These are phyloP conservation scores for Biscogniauxia mediterranea DNA, from an alignment of 2,329 filamentous ascomycete genomes.

Conservation along the genomic window DNA sequence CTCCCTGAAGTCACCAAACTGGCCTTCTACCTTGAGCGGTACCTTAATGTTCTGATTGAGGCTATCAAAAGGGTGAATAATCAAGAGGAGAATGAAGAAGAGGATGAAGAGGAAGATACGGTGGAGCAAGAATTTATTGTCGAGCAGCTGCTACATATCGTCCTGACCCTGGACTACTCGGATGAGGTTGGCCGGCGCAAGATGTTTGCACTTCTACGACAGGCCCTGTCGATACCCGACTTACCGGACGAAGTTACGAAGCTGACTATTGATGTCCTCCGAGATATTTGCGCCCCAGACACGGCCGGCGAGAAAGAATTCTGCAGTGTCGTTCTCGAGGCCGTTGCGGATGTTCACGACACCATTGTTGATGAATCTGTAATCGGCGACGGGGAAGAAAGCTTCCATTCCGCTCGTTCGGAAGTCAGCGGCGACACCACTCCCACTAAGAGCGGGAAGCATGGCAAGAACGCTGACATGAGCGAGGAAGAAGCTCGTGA, in stretches of 20 bases:
- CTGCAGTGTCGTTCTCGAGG: slow-evolving; percentile 82
- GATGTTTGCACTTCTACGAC: slow-evolving; percentile 89
- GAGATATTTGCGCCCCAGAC: slow-evolving; percentile 77
- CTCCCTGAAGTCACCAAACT: slow-evolving; percentile 92
- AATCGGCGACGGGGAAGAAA: slow-evolving; percentile 63
- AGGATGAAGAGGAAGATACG: slow-evolving; percentile 71
- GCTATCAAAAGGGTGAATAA: slow-evolving; percentile 56
- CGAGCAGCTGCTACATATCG: slow-evolving; percentile 91
- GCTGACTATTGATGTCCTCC: slow-evolving; percentile 77
- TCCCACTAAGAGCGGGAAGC: slow-evolving; percentile 47
- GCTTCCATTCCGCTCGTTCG: slow-evolving; percentile 90
- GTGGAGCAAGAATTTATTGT: slow-evolving; percentile 94
- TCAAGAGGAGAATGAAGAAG: slow-evolving; percentile 56
- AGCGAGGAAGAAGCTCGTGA: slow-evolving; percentile 65
- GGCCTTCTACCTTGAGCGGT: slow-evolving; percentile 80
- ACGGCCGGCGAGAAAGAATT: slow-evolving; percentile 77
- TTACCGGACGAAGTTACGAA: slow-evolving; percentile 92
- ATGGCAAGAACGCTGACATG: slow-evolving; percentile 41
- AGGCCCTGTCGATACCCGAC: slow-evolving; percentile 80
- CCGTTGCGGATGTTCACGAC: slow-evolving; percentile 94
- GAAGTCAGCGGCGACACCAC: slow-evolving; percentile 71
- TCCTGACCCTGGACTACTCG: slow-evolving; percentile 90
- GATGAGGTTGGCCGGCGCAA: slow-evolving; percentile 93
- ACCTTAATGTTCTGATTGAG: slow-evolving; percentile 68
- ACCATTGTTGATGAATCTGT: slow-evolving; percentile 73